Percentiles rank a stretch among this genome's conserved stretches.
These are phyloP conservation scores for Didymella arachidicola DNA, from an alignment of 2,329 filamentous ascomycete genomes.

Conservation along the genomic window DNA sequence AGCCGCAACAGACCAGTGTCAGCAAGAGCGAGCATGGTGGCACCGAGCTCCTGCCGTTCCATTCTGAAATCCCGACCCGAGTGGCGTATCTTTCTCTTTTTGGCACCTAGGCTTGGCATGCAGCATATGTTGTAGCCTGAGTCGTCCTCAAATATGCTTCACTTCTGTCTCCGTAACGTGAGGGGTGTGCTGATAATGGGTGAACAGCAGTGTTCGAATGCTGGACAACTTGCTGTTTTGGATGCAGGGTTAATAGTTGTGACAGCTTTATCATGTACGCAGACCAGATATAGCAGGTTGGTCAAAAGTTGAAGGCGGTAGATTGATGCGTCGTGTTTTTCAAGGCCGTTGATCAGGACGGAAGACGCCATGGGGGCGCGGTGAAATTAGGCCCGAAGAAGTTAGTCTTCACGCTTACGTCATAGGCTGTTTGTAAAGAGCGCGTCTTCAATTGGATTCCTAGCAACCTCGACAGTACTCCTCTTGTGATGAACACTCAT, in stretches of 20 bases:
- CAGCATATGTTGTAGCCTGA: conserved; percentile 6
- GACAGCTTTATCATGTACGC: neutral
- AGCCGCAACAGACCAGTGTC: conserved; percentile 36
- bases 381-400: neutral
- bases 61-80: conserved; percentile 35
- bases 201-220: neutral
- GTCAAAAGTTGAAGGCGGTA: neutral
- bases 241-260: neutral
- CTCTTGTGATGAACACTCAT: neutral
- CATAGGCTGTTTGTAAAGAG: neutral
- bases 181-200: neutral
- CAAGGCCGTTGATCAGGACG: neutral
- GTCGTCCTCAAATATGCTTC: neutral
- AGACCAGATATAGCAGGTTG: neutral
- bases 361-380: conserved; percentile 3
- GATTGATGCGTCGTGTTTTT: neutral
- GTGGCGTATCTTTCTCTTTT: conserved; percentile 42
- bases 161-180: neutral
- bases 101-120: conserved; percentile 38
- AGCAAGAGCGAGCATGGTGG: conserved; percentile 25
- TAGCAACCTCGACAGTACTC: neutral
- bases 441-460: neutral
- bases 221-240: neutral
- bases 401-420: conserved; percentile 18
- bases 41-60: conserved; percentile 27